Evolutionary conservation across 2,329 filamentous ascomycete genomes (phyloP), one percentile per base, ranked within the genome.

Genomic region (Fusarium lateritium): DNA sequence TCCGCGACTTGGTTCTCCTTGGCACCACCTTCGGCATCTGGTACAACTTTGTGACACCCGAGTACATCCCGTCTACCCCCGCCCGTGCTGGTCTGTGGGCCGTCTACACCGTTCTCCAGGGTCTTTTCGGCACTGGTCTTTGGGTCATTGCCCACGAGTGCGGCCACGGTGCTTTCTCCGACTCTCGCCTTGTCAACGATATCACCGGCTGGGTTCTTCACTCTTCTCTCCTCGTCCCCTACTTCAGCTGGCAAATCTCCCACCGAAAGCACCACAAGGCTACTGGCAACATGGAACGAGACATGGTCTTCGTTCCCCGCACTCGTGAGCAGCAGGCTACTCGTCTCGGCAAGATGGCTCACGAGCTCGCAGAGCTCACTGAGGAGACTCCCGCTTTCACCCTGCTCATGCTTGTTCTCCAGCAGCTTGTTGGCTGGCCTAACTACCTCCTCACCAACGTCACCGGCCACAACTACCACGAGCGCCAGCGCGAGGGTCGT

Each of bases 181-280:
- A 92, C n/a, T 98, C 93, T 76, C 95, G 93, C 84, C 84, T 89
- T 13, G 82, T 98, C 79, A 98, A 98, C 84, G 94, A 98, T 82
- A 89, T 92, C 26, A 94, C 96, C 61, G 95, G 95, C 76, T 98
- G 93, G 93, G 81, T 97, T 79, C 89, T 93, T 74, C 95, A 98
- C 85, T 97, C 94, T 38, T 81, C 89, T 44, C 89, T 98, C 39
- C 86, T 98, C 58, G 95, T 99, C 49, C 96, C 96, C 22, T 99
- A 98, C 85, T 99, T 98, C 85, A 97, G 94, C 79, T 99, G 96
- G 96, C 97, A 99, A 85, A 94, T 98, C 83, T 97, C 94, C 72
- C 96, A 99, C 85, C 92, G 94, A 85, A 97, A 97, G 89, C 96
- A 99, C 86, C 96, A 99, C 92, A 98, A 98, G 88, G 94, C 94